A percentile compares a stretch with the other conserved stretches of the same genome.
These are phyloP conservation scores for Pleurotus cornucopiae DNA, from an alignment of 768 basidiomycete genomes.

Conservation along the genomic window DNA sequence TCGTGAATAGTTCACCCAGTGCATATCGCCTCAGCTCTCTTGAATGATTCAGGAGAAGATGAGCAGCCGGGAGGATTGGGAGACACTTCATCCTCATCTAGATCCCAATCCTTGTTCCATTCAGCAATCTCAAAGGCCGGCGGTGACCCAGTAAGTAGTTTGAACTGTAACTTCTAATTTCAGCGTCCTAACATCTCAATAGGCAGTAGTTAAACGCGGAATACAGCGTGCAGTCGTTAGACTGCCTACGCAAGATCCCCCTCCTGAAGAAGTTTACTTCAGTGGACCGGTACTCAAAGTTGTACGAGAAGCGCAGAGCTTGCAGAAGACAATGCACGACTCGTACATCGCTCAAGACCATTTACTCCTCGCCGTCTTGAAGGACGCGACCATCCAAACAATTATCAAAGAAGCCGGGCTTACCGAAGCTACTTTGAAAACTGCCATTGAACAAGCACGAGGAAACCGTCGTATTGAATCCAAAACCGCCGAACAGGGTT, in stretches of 20 bases:
- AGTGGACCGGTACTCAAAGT: constrained; percentile 55
- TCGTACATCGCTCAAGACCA: constrained; percentile 94
- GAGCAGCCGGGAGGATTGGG: constrained; percentile 25
- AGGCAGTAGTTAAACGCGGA: constrained; percentile 62
- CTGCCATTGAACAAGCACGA: constrained; percentile 72
- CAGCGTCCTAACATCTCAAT: neutral
- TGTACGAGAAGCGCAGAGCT: constrained; percentile 67
- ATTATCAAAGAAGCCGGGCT: constrained; percentile 74
- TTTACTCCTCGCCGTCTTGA: constrained; percentile 78
- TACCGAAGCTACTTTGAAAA: constrained; percentile 69
- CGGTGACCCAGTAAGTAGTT: constrained; percentile 67
- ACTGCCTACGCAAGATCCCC: constrained; percentile 77
- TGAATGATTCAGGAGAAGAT: constrained; percentile 57
- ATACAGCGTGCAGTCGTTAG: constrained; percentile 77
- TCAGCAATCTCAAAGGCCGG: constrained; percentile 81
- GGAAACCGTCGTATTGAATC: constrained; percentile 85
- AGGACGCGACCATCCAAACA: constrained; percentile 61
- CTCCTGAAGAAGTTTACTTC: constrained; percentile 76
- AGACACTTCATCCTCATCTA: constrained; percentile 22
- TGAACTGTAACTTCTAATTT: neutral
- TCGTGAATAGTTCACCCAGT: constrained; percentile 65
- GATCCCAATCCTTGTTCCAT: constrained; percentile 56
- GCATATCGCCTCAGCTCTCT: constrained; percentile 77
- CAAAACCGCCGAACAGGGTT: constrained; percentile 85
- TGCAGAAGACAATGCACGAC: constrained; percentile 85